Evolutionary conservation across 2,329 filamentous ascomycete species (phyloP), one percentile per base, ranked within the genome.

Genomic region (Sporothrix dimorphospora): DNA sequence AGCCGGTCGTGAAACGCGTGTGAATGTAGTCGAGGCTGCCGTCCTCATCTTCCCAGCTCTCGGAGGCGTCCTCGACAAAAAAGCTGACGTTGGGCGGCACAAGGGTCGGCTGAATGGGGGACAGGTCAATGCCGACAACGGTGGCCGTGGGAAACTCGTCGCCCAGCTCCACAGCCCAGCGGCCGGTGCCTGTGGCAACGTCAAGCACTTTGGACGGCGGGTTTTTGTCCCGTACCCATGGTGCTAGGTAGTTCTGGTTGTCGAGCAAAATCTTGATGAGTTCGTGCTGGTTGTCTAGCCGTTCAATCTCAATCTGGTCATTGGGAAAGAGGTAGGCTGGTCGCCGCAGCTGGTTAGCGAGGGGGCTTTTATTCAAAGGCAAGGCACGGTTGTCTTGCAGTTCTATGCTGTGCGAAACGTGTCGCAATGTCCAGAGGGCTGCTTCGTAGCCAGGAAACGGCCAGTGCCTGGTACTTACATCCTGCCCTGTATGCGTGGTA

Each of bases 81-180:
- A 94, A 94, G 74, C 89, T 87, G 16, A 94, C 90, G 74, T 94
- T 94, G 21, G 87, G 86, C 0, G 92, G 91, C 0, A 93, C 90
- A 65, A 87, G 83, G 4, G 82, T 81, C 2, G 90, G 89, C 77
- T 92, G 90, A 34, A 92, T 89, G 1, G 90, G 89, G 0, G 89
- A 91, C 6, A 92, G 83, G 76, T 92, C 90, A 9, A 88, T 91
- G 42, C 89, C 90, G 66, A 86, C 85, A 40, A 92, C 84, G 73
- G 85, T 80, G 12, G 90, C 82, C 4, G 84, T 77, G 14, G 90
- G 90, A 73, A 90, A 91, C 66, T 82, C 77, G 75, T 89, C 87
- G 76, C 88, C 89, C 82, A 93, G 87, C 76, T 91, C 87, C 72
- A 92, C 89, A 14, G 89, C 88, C 90, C 90, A 92, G 78, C 88